Base-by-base conservation (phyloP, 2,329 filamentous ascomycete species). In the Keithomyces neogunnii region DNA sequence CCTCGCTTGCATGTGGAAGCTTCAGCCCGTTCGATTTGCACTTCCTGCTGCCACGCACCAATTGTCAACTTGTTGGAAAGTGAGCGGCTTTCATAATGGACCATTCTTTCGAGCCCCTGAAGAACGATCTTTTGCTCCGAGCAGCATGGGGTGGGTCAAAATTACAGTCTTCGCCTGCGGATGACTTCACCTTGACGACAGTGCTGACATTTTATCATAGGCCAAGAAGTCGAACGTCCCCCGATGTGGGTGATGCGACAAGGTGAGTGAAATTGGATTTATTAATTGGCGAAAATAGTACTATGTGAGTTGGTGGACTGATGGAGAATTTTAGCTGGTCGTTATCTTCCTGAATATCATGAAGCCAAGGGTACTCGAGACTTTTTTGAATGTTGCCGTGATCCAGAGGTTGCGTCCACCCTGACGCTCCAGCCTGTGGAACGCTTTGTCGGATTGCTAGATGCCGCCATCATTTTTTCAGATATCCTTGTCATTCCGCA, bases 241-340 rank as follows among this genome's bases (percentile, higher is more conserved):
- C 93, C 93, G 52, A 89, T 95, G 76, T 99, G 93, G 93, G 90
- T 99, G 67, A 99, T 99, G 93, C 88, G 93, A 71, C 93, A 99
- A 83, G 90, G 90, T 92, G 76, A 69, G 69, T 55, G 26, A 5
- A 13, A 50, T 9, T 13, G n/a, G 19, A 28, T 4, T 13, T 40
- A 38, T 10, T 32, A 35, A 19, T 30, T 32, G 36, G 33, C 5
- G 38, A 13, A 26, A 40, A 40, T 26, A 3, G 26, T 19, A 7
- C 38, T 9, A 26, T 26, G 19, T 8, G 26, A 40, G 8, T 26
- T 44, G 40, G 6, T 11, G 8, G 9, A 13, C 28, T 44, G 28
- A 44, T 44, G 8, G 30, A 30, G 26, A 44, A 44, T 11, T 30
- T 26, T 58, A 96, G 93, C 93, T 64, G 93, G 93, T 54, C 87